Conservation (phyloP, 208 protist species). For the Trypanosoma cruzi region DNA sequence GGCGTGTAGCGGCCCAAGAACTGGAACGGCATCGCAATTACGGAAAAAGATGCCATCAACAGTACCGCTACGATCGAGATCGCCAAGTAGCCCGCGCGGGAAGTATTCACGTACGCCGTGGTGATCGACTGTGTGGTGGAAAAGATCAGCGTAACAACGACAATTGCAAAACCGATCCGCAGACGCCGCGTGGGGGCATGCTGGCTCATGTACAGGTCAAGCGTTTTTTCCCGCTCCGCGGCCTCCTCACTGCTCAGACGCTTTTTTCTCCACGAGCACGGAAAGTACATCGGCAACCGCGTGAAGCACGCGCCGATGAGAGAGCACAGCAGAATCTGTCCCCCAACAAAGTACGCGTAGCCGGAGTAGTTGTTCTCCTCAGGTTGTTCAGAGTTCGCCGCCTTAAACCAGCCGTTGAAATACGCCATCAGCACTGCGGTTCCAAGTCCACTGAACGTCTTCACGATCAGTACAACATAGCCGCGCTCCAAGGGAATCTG, state of each 20-base stretch:
- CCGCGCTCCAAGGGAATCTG: constrained; percentile 51
- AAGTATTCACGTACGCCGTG: constrained; percentile 51
- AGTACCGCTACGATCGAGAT: constrained; percentile 48
- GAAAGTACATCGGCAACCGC: no score
- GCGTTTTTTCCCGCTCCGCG: no score
- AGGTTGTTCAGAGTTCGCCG: constrained; percentile 23
- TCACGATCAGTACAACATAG: constrained; percentile 48
- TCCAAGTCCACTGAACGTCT: constrained; percentile 63
- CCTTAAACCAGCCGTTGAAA: constrained; percentile 79
- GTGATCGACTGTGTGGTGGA: constrained; percentile 55
- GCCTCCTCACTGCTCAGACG: no score
- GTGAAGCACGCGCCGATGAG: no score
- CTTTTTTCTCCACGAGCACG: no score
- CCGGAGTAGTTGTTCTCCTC: constrained; percentile 48
- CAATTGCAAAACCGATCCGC: constrained; percentile 48
- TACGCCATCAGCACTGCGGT: constrained; percentile 70
- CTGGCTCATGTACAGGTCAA: no score
- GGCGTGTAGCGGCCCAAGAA: no score
- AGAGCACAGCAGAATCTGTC: constrained; percentile 45
- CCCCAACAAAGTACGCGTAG: constrained; percentile 62
- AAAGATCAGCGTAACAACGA: constrained; percentile 49
- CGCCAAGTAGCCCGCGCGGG: no score
- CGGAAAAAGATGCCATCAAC: constrained; percentile 46
- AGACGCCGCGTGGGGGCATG: constrained; percentile 44
- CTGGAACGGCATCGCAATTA: no score